phyloP scores from a whole-genome alignment of 805 yeast genomes.

The Candida namnaoensis region DNA sequence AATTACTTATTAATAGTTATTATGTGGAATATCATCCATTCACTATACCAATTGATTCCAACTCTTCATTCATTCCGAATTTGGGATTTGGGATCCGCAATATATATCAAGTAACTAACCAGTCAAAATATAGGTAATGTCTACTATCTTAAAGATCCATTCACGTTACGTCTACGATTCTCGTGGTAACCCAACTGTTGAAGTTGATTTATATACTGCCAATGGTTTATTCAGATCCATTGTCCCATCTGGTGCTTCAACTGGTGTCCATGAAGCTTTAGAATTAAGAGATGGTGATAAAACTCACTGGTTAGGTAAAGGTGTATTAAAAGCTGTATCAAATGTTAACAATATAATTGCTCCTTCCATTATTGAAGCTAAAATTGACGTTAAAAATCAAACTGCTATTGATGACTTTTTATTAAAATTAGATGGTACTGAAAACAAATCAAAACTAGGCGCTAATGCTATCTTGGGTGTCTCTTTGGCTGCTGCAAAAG shows the following conservation, averaged over 20 bases:
- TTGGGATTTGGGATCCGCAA: no score
- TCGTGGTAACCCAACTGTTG: slow-evolving; percentile 99
- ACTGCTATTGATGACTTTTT: slow-evolving; percentile 80
- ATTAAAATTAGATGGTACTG: slow-evolving; percentile 85
- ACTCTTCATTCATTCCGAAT: no score
- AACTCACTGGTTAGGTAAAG: slow-evolving; percentile 97
- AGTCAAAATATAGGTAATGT: no score
- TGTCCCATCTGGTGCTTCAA: slow-evolving; percentile 99
- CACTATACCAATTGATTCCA: no score
- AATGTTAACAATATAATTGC: slow-evolving; percentile 94
- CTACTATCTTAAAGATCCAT: slow-evolving; percentile 71
- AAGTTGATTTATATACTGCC: slow-evolving; percentile 91
- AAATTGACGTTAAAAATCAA: slow-evolving; percentile 83
- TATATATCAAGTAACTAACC: no score
- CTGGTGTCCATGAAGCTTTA: slow-evolving; percentile 97
- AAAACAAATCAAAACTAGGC: slow-evolving; percentile 95
- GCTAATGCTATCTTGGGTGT: slow-evolving; percentile 99
- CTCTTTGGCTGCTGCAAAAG: slow-evolving; percentile 93
- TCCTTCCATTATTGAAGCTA: slow-evolving; percentile 80
- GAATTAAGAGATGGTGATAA: slow-evolving; percentile 98
- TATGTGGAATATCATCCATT: no score
- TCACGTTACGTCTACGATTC: slow-evolving; percentile 99
- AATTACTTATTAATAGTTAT: no score
- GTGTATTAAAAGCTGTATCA: slow-evolving; percentile 94
- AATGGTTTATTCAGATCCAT: slow-evolving; percentile 93